Conservation (phyloP, 305 asterid genomes). For the Rubia tinctorum region DNA sequence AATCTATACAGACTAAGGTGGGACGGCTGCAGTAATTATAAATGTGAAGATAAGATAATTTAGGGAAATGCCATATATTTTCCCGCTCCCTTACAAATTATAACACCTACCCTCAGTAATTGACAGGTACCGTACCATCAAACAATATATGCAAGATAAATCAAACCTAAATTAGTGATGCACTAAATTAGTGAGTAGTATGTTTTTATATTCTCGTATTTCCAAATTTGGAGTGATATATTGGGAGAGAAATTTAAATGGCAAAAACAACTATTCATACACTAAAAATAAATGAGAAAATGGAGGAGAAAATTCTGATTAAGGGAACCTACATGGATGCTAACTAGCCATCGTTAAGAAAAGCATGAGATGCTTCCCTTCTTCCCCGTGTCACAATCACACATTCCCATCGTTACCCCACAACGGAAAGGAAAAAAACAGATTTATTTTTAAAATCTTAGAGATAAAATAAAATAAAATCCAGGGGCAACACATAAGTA, state of each 20-base stretch:
- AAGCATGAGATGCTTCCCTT: constrained; percentile 18
- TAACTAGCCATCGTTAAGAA: constrained; percentile 11
- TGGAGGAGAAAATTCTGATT: background rate
- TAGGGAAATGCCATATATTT: no score
- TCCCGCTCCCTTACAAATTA: no score
- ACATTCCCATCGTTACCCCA: background rate
- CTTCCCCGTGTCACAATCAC: background rate
- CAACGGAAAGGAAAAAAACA: background rate
- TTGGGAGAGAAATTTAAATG: background rate
- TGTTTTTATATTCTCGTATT: background rate
- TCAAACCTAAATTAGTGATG: background rate
- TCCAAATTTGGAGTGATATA: background rate
- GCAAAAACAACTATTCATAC: background rate
- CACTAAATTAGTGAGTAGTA: background rate
- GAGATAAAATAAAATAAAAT: background rate
- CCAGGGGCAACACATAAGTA: background rate
- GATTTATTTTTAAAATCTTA: no score
- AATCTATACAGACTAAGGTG: no score
- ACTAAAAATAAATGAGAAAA: background rate
- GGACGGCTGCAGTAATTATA: no score
- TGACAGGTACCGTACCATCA: no score
- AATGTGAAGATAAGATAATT: no score
- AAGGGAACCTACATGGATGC: background rate
- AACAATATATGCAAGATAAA: no score
- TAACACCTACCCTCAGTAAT: no score